Percentiles rank a stretch among this genome's conserved stretches.
Conservation (phyloP, 331 rosid species). For the Malus hybrid region DNA sequence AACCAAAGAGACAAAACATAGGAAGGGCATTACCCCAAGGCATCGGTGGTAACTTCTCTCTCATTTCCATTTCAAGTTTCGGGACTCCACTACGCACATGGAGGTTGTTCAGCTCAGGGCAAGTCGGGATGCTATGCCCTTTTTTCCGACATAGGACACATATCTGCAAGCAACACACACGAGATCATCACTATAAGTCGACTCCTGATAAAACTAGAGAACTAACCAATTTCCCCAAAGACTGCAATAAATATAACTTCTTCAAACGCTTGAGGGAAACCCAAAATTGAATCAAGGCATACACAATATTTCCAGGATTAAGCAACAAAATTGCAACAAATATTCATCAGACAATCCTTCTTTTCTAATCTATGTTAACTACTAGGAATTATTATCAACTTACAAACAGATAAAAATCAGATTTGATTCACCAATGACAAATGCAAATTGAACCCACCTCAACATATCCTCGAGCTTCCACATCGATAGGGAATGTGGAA, state of each 20-base stretch:
- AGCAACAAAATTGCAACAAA: not conserved
- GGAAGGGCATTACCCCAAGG: constrained; percentile 38
- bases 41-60: constrained; percentile 5
- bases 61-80: not conserved
- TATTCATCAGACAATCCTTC: constrained; percentile 9
- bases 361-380: not conserved
- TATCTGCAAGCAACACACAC: constrained; percentile 42
- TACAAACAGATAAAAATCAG: not conserved
- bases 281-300: not conserved
- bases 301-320: not conserved
- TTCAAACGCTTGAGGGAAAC: not conserved
- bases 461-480: not conserved
- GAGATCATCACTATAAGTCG: not conserved
- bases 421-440: not conserved
- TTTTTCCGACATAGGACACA: constrained; percentile 81
- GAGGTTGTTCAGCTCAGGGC: constrained; percentile 42
- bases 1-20: not conserved
- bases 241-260: not conserved
- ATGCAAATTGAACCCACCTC: not conserved
- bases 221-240: not conserved
- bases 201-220: not conserved
- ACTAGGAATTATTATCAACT: not conserved
- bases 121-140: constrained; percentile 70
- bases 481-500: constrained; percentile 14
- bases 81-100: not conserved